Evolutionary conservation across 768 basidiomycete genomes (phyloP), one percentile per base, ranked within the genome.

Genomic region (Rhodotorula graminis): DNA sequence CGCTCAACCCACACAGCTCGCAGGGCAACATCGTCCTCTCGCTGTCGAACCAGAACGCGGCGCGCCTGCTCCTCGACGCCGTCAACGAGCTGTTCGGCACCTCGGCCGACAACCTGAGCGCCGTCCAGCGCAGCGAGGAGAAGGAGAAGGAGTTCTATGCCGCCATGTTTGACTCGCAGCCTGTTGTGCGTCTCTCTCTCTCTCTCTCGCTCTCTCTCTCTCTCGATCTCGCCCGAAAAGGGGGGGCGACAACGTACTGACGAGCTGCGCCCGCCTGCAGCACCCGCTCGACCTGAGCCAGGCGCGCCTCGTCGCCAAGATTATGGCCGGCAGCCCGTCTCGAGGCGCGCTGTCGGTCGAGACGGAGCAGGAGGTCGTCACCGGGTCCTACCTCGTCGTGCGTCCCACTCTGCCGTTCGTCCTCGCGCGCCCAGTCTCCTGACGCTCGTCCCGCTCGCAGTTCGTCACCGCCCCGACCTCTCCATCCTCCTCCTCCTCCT

Each of bases 111-210:
- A 64, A 58, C 29, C 50, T 64, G 3, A 27, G 21, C 8, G 66
- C 67, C 4, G 31, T 21, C 3, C 55, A 57, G 23, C 64, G 67
- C 12, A 49, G 42, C 50, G 44, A 71, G 27, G 67, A 68, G 46
- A 75, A 75, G 63, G 74, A 75, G 29, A 75, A 72, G 49, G 74
- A 75, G 56, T 75, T 75, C 33, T 75, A 53, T 40, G 74, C 71
- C 7, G 74, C 74, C 18, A 33, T 75, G 25, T 75, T 66, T 33
- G 55, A 53, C 1, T 12, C 11, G 8, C 4, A 56, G 16, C 70
- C 70, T 11, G 50, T 15, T 14, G 60, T 55, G 40, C 53, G 18
- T 19, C 16, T 16, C 49, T 11, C 11, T 11, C 6, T 19, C 16
- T 9, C 57, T n/a, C 10, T 10, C 4, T 37, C 7, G 1, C 16